Conservation (phyloP, 495 filamentous ascomycete genomes). For the Thermothielavioides terrestris region DNA sequence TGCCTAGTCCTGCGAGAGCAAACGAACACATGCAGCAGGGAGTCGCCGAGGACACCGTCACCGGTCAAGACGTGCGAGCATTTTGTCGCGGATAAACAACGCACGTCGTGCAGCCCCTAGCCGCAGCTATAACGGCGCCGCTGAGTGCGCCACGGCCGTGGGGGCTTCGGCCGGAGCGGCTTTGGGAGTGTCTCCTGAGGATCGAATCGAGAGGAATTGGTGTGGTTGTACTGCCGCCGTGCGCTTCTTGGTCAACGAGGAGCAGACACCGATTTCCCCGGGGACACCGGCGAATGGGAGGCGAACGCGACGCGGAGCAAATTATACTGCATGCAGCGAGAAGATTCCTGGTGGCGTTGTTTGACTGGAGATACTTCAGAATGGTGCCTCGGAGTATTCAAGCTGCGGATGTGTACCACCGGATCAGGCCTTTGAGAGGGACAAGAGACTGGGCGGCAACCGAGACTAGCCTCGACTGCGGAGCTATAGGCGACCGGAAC, state of each 20-base stretch:
- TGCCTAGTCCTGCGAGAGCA: neutral
- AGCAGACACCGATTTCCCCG: neutral
- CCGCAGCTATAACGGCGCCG: neutral
- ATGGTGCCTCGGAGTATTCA: neutral
- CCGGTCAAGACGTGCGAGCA: neutral
- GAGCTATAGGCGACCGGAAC: neutral
- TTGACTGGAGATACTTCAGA: neutral
- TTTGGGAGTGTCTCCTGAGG: neutral
- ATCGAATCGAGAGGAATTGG: neutral
- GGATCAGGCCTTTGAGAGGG: neutral
- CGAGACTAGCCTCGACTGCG: neutral
- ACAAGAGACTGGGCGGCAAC: neutral
- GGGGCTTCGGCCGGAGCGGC: conserved; percentile 6
- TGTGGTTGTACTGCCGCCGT: conserved; percentile 6
- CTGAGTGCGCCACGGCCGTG: neutral
- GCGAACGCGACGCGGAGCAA: neutral
- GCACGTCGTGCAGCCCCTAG: neutral
- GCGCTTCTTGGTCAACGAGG: neutral
- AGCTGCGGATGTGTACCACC: neutral
- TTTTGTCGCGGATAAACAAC: neutral
- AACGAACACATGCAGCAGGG: neutral
- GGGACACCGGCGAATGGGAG: neutral
- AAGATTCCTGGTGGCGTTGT: neutral
- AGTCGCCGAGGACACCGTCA: neutral
- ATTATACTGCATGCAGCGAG: neutral